Evolutionary conservation across 176 grass and related monocot species (phyloP).

Genomic region (sorghum (Sorghum bicolor)): DNA sequence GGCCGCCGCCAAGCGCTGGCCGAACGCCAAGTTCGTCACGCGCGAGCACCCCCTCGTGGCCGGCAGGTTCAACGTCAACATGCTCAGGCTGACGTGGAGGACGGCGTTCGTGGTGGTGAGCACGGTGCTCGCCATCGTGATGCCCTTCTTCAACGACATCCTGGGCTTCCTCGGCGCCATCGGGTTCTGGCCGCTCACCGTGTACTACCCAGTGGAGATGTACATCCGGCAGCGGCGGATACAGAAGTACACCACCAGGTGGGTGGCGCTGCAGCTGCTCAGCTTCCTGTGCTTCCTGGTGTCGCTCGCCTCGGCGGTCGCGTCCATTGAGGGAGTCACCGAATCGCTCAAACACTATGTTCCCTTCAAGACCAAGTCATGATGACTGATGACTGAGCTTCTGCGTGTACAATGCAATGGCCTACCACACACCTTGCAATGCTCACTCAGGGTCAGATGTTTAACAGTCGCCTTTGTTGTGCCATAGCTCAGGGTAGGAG

Average conservation of each 20-base stretch:
- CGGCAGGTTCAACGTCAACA: conserved; percentile 44
- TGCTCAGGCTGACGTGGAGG: conserved; percentile 69
- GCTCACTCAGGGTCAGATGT: not conserved
- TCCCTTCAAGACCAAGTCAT: conserved; percentile 73
- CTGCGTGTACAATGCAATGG: not conserved
- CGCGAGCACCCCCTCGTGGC: conserved; percentile 36
- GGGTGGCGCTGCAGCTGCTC: conserved; percentile 64
- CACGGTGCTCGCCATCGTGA: conserved; percentile 65
- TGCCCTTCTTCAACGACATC: conserved; percentile 98
- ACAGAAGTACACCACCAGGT: conserved; percentile 46
- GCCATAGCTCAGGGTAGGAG: not conserved
- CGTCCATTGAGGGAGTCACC: conserved; percentile 63
- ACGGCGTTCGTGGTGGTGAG: conserved; percentile 65
- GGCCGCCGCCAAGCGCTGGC: conserved; percentile 31
- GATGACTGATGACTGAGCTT: not conserved
- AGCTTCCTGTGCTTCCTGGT: conserved; percentile 86
- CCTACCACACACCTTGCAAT: not conserved
- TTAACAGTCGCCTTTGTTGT: not conserved
- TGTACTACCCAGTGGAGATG: conserved; percentile 92
- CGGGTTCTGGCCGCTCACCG: conserved; percentile 95
- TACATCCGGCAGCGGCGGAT: conserved; percentile 68
- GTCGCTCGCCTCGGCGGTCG: conserved; percentile 57
- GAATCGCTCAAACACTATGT: conserved; percentile 54
- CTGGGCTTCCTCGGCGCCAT: conserved; percentile 73
- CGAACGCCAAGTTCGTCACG: conserved; percentile 41